Evolutionary conservation across 352 stramenopile species (phyloP).

Genomic region (Globisporangium mamillatum): DNA sequence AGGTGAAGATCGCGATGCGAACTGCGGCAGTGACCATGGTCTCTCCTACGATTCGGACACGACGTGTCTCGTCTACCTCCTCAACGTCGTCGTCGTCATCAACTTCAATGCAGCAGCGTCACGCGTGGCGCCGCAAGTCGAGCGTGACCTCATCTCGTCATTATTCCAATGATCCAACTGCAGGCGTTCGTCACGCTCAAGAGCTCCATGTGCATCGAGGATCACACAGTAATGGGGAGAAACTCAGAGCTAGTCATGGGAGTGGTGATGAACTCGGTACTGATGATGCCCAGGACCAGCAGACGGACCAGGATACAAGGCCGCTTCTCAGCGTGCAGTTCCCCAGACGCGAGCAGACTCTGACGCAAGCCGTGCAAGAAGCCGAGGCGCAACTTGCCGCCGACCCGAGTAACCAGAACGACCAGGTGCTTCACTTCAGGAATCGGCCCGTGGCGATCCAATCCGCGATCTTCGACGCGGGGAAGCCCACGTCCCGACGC

Average conservation of each 20-base stretch:
- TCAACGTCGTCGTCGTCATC: background rate
- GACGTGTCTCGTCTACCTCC: constrained; percentile 3
- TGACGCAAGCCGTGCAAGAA: constrained; percentile 28
- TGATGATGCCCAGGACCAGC: background rate
- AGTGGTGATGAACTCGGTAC: background rate
- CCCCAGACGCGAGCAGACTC: constrained; percentile 23
- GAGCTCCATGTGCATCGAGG: background rate
- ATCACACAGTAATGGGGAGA: background rate
- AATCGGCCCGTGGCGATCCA: constrained; percentile 35
- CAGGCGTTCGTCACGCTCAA: background rate
- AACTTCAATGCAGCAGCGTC: background rate
- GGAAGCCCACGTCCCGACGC: constrained; percentile 28
- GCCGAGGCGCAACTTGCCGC: constrained; percentile 21
- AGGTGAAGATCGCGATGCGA: constrained; percentile 52
- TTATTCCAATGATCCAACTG: constrained; percentile 12
- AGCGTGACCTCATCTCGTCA: constrained; percentile 20
- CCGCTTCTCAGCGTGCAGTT: constrained; percentile 27
- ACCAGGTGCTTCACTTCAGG: constrained; percentile 57
- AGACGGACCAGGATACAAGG: background rate
- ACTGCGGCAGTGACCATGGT: constrained; percentile 22
- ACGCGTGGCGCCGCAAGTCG: background rate
- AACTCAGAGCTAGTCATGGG: background rate
- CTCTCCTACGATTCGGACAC: constrained; percentile 15
- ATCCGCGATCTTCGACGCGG: constrained; percentile 37
- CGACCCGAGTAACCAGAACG: constrained; percentile 14